These are phyloP conservation scores for Cafeteria roenbergensis DNA, from an alignment of 108 stramenopile genomes.

Conservation along the genomic window DNA sequence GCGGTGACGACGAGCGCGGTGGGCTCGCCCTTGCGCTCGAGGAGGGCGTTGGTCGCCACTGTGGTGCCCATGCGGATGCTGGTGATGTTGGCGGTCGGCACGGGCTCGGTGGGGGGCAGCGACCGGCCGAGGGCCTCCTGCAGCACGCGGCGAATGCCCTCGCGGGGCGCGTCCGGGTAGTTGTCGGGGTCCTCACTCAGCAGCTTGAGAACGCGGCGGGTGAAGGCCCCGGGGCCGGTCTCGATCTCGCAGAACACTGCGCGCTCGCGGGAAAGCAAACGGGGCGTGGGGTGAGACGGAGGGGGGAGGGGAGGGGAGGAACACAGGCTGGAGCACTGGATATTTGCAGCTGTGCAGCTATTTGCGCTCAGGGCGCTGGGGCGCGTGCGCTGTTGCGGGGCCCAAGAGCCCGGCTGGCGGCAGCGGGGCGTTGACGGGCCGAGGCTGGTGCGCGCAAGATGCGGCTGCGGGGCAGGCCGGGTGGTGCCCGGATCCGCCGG, in stretches of 20 bases:
- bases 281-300: no score
- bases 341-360: no score
- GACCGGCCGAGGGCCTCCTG: slow-evolving; percentile 53
- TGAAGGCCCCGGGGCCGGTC: not conserved
- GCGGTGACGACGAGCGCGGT: slow-evolving; percentile 73
- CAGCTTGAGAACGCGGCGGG: slow-evolving; percentile 52
- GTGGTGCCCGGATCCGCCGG: no score
- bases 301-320: no score
- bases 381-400: no score
- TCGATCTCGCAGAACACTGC: not conserved
- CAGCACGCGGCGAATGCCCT: slow-evolving; percentile 81
- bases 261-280: no score
- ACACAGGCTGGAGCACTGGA: no score
- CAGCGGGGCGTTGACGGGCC: no score
- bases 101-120: slow-evolving; percentile 52
- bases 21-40: slow-evolving; percentile 78
- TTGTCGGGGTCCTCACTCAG: slow-evolving; percentile 78
- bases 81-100: slow-evolving; percentile 61
- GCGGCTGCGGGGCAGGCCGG: no score
- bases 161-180: slow-evolving; percentile 87
- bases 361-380: no score
- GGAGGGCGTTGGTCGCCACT: slow-evolving; percentile 87
- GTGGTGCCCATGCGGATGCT: slow-evolving; percentile 88
- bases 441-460: no score
- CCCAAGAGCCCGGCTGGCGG: no score